Evolutionary conservation across 2,329 filamentous ascomycete genomes (phyloP), one percentile per base, ranked within the genome.

Genomic region (Lachnellula hyalina): DNA sequence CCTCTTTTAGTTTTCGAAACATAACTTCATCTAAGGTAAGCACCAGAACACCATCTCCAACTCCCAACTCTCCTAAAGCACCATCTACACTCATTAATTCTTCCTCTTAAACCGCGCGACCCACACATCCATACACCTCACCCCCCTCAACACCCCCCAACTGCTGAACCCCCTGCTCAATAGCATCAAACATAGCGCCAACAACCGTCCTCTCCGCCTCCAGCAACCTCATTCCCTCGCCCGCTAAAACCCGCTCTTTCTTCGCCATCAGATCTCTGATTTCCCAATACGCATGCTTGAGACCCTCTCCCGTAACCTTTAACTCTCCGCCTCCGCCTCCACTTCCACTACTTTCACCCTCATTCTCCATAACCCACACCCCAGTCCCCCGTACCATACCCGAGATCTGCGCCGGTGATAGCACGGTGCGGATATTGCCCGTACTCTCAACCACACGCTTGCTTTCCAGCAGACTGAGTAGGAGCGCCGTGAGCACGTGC

Each of bases 401-500:
- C 6, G 62, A 71, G 35, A 82, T 73, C 17, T 64, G 67, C 12
- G 56, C 59, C 14, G 77, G 78, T 7, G 71, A 70, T 14, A 81
- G 54, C 6, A 75, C 67, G 8, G 72, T 77, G 49, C 75, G 72
- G 11, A 83, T 72, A 62, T 84, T 83, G 8, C 71, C 72, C 0
- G 51, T 55, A 51, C 72, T 75, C 0, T 66, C 56, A 1, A 59
- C 52, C 50, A 72, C 72, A 34, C 71, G 67, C 70, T 72, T 72
- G 2, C 68, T 71, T 62, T 81, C 77, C 1, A 79, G 62, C 4
- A 70, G 64, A 0, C 70, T 74, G 36, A 73, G 67, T 0, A 78
- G 67, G 19, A 83, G 63, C 2, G 74, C 73, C n/a, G 78, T 76
- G 1, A 83, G 67, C 6, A 83, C 73, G 58, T 83, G 80, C 17